phyloP scores from a whole-genome alignment of 495 filamentous ascomycete genomes.

The Aspergillus taichungensis region DNA sequence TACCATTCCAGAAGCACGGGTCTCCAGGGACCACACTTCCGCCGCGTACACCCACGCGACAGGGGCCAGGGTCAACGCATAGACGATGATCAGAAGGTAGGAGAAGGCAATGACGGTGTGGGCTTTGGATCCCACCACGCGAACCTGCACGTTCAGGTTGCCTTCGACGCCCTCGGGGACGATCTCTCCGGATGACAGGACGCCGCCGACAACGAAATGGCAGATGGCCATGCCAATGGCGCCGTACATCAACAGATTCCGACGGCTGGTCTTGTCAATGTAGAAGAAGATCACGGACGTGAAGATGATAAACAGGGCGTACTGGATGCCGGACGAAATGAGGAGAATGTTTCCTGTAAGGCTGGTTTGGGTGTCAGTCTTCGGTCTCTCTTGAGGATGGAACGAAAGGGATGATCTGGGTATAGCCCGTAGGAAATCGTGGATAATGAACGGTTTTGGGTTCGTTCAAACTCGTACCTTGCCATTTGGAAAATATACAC shows the following conservation, averaged over 20 bases:
- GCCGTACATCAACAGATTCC: slow-evolving; percentile 54
- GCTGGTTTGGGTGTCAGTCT: background rate
- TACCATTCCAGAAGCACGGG: slow-evolving; percentile 54
- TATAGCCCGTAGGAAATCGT: too few relatives aligned
- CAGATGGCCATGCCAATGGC: slow-evolving; percentile 50
- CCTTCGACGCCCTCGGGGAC: slow-evolving; percentile 43
- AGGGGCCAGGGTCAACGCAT: slow-evolving; percentile 53
- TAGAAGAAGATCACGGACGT: slow-evolving; percentile 53
- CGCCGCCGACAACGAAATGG: slow-evolving; percentile 48
- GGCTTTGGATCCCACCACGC: slow-evolving; percentile 44
- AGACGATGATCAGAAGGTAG: slow-evolving; percentile 61
- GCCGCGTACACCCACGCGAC: slow-evolving; percentile 61
- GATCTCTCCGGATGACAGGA: slow-evolving; percentile 24
- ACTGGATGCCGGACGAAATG: slow-evolving; percentile 54
- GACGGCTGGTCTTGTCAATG: slow-evolving; percentile 56
- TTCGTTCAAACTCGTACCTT: background rate
- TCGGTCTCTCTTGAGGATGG: too few relatives aligned
- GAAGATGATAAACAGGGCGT: slow-evolving; percentile 59
- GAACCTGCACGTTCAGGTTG: slow-evolving; percentile 53
- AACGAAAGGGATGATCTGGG: too few relatives aligned
- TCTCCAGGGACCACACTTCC: slow-evolving; percentile 59
- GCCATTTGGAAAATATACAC: slow-evolving; percentile 56
- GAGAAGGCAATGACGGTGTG: slow-evolving; percentile 60
- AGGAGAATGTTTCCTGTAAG: slow-evolving; percentile 47
- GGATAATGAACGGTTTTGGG: too few relatives aligned